A percentile compares a stretch with the other conserved stretches of the same genome.
Evolutionary conservation across 2,329 filamentous ascomycete species (phyloP).

Genomic region (Fusarium verticillioides): DNA sequence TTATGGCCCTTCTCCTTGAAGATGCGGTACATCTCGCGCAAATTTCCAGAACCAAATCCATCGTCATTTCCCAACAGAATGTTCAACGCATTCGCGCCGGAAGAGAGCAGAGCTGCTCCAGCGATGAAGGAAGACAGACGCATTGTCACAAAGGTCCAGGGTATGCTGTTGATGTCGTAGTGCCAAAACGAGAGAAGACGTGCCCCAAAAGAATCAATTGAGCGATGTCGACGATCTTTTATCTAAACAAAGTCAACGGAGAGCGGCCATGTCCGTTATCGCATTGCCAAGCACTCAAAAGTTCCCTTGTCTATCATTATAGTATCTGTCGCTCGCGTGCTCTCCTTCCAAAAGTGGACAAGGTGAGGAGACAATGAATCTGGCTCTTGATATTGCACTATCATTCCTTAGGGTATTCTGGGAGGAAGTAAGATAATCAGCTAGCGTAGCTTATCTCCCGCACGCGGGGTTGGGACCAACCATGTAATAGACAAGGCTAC

Average conservation of each 20-base stretch:
- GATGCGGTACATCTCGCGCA: conserved; percentile 46
- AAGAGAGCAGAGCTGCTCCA: conserved; percentile 25
- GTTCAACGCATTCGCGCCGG: conserved; percentile 40
- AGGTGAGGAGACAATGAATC: neutral
- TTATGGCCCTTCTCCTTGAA: conserved; percentile 46
- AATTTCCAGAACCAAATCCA: conserved; percentile 46
- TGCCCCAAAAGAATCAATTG: neutral
- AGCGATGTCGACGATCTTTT: conserved; percentile 14
- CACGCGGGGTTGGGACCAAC: neutral
- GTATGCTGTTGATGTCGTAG: neutral
- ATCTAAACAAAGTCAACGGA: conserved; percentile 4
- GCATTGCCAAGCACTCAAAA: conserved; percentile 24
- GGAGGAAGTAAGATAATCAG: fast-evolving
- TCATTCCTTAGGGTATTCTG: fast-evolving
- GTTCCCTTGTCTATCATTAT: conserved; percentile 8
- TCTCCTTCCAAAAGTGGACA: conserved; percentile 30
- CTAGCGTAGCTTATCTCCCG: neutral
- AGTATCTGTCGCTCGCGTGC: conserved; percentile 7
- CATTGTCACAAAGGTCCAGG: conserved; percentile 25
- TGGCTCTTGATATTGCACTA: neutral
- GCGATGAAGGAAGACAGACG: conserved; percentile 35
- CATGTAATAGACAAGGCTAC: neutral
- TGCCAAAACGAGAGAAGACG: neutral
- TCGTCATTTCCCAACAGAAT: conserved; percentile 48
- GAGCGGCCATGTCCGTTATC: conserved; percentile 23